phyloP scores from a whole-genome alignment of 2,329 filamentous ascomycete species.

The Fusarium pseudograminearum region DNA sequence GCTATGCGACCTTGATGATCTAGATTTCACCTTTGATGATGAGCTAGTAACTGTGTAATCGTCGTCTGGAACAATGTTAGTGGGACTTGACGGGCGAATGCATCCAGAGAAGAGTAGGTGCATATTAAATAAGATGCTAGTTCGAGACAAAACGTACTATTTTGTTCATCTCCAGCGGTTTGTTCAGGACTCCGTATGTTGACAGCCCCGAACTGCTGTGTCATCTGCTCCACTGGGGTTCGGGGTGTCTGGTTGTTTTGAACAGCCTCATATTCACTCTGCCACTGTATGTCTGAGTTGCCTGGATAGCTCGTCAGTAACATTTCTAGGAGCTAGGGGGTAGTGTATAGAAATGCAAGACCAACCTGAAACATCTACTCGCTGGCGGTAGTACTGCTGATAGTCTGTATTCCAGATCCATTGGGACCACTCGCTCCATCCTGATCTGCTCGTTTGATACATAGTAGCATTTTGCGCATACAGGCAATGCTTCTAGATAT shows the following conservation, averaged over 20 bases:
- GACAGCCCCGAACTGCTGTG: slow-evolving; percentile 38
- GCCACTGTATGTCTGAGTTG: slow-evolving; percentile 45
- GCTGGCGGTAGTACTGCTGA: slow-evolving; percentile 47
- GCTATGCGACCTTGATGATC: slow-evolving; percentile 27
- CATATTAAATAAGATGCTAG: background rate
- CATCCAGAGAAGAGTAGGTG: background rate
- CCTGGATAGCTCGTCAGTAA: slow-evolving; percentile 40
- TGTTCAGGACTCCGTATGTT: slow-evolving; percentile 39
- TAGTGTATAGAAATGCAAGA: background rate
- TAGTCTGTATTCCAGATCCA: slow-evolving; percentile 49
- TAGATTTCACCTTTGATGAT: slow-evolving; percentile 31
- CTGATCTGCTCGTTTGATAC: slow-evolving; percentile 42
- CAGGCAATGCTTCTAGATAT: slow-evolving; percentile 21
- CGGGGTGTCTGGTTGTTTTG: slow-evolving; percentile 43
- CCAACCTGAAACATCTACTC: slow-evolving; percentile 49
- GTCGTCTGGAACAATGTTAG: slow-evolving; percentile 34
- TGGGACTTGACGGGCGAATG: background rate
- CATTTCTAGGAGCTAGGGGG: background rate
- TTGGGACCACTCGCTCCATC: slow-evolving; percentile 42
- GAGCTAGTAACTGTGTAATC: slow-evolving; percentile 38
- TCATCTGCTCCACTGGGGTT: slow-evolving; percentile 43
- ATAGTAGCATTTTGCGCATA: slow-evolving; percentile 48
- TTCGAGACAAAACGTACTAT: slow-evolving; percentile 36
- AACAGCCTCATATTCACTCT: slow-evolving; percentile 28
- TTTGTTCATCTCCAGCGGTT: slow-evolving; percentile 28